These are phyloP conservation scores for Lenzites betulinus DNA, from an alignment of 768 basidiomycete species.

Conservation along the genomic window DNA sequence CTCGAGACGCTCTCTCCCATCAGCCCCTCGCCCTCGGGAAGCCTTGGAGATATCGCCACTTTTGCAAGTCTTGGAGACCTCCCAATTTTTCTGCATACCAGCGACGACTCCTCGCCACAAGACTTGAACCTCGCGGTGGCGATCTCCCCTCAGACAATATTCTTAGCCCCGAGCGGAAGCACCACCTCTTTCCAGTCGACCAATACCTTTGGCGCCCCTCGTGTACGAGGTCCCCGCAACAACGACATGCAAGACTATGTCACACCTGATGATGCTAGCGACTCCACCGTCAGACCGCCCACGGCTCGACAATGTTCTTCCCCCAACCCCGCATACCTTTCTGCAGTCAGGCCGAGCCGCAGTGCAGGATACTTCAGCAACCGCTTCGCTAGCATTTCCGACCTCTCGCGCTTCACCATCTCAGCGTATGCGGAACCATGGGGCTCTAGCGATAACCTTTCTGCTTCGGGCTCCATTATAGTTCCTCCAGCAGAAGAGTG, in stretches of 20 bases:
- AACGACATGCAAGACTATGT: background rate
- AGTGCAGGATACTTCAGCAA: slow-evolving; percentile 20
- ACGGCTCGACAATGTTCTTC: background rate
- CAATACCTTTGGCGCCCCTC: slow-evolving; percentile 26
- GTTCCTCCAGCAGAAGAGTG: background rate
- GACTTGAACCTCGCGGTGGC: background rate
- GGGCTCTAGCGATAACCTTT: slow-evolving; percentile 3
- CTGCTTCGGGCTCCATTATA: slow-evolving; percentile 5
- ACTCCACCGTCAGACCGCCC: background rate
- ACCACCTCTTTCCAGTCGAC: slow-evolving; percentile 21
- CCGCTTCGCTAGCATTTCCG: slow-evolving; percentile 14
- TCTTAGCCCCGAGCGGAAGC: slow-evolving; percentile 21
- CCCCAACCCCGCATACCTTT: background rate
- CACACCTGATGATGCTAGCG: slow-evolving; percentile 1
- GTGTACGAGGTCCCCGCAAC: background rate
- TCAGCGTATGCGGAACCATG: slow-evolving; percentile 17
- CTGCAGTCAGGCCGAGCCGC: background rate
- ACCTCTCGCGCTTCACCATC: slow-evolving; percentile 19
- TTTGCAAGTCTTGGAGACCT: slow-evolving; percentile 30
- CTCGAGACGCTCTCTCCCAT: slow-evolving; percentile 26
- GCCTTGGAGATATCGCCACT: slow-evolving; percentile 21
- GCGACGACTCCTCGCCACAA: slow-evolving; percentile 2
- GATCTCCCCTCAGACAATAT: background rate
- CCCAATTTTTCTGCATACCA: slow-evolving; percentile 28
- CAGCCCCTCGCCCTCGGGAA: slow-evolving; percentile 27